Evolutionary conservation across 305 asterid species (phyloP).

Genomic region (Coffea humblotiana): DNA sequence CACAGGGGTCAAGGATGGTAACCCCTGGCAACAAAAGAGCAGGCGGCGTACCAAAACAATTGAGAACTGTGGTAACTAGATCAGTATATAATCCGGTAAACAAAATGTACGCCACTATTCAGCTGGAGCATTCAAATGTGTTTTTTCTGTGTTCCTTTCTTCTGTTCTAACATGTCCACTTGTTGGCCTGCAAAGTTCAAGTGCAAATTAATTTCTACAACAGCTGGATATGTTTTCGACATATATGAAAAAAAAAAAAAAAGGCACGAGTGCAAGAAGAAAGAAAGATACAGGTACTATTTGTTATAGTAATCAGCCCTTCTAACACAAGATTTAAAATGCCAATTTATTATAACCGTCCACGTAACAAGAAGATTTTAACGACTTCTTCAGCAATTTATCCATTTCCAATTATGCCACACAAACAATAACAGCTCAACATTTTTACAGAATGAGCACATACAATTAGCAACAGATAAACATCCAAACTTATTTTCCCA

Average conservation of each 20-base stretch:
- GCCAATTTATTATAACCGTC: not conserved
- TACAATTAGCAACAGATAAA: not conserved
- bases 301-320: not conserved
- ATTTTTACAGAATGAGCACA: not conserved
- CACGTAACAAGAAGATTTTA: not conserved
- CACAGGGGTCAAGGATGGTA: not conserved
- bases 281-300: not conserved
- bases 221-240: not conserved
- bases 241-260: not conserved
- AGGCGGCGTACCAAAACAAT: not conserved
- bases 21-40: not conserved
- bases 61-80: not conserved
- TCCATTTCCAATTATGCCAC: not conserved
- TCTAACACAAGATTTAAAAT: not conserved
- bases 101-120: not conserved
- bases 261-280: not conserved
- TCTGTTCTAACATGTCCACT: constrained; percentile 36
- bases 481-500: not conserved
- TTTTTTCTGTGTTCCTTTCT: not conserved
- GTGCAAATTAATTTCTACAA: not conserved
- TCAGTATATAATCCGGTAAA: not conserved
- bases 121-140: not conserved
- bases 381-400: not conserved
- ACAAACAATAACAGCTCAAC: not conserved
- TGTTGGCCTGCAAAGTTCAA: constrained; percentile 39